These are phyloP conservation scores for Phytophthora boehmeriae DNA, from an alignment of 352 stramenopile species.

Conservation along the genomic window DNA sequence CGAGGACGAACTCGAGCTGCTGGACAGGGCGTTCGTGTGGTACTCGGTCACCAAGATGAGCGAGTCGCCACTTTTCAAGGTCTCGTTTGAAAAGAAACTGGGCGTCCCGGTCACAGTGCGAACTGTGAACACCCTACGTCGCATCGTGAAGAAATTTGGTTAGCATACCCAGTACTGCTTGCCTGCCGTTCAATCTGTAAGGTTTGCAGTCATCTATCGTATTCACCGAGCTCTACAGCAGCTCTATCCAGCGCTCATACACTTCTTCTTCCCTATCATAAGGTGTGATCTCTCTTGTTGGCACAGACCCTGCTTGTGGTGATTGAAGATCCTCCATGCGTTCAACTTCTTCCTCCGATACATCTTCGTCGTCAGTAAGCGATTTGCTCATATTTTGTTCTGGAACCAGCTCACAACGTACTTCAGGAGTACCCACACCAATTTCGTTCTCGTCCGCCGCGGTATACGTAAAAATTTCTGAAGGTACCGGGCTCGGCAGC, in stretches of 20 bases:
- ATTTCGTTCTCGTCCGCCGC: conserved; percentile 10
- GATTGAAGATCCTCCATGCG: not conserved
- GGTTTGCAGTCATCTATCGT: not conserved
- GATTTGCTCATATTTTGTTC: too few species aligned
- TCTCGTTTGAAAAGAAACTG: conserved; percentile 41
- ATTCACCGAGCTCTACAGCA: conserved; percentile 26
- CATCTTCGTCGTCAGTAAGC: not conserved
- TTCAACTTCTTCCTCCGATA: not conserved
- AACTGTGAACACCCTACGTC: conserved; percentile 38
- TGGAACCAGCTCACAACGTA: not conserved
- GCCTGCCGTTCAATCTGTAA: not conserved
- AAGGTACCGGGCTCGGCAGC: conserved; percentile 48
- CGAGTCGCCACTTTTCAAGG: conserved; percentile 42
- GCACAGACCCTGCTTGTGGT: too few species aligned
- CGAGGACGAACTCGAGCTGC: conserved; percentile 25
- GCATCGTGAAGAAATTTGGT: conserved; percentile 34
- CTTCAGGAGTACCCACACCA: not conserved
- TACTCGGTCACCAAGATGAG: conserved; percentile 41
- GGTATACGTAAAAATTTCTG: conserved; percentile 52
- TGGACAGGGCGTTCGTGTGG: conserved; percentile 38
- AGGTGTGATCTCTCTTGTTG: not conserved
- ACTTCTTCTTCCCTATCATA: conserved; percentile 28
- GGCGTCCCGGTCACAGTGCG: conserved; percentile 31
- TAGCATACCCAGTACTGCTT: not conserved
- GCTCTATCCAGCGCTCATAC: conserved; percentile 36